Conservation (phyloP, 768 basidiomycete species). For the Lenzites betulinus region DNA sequence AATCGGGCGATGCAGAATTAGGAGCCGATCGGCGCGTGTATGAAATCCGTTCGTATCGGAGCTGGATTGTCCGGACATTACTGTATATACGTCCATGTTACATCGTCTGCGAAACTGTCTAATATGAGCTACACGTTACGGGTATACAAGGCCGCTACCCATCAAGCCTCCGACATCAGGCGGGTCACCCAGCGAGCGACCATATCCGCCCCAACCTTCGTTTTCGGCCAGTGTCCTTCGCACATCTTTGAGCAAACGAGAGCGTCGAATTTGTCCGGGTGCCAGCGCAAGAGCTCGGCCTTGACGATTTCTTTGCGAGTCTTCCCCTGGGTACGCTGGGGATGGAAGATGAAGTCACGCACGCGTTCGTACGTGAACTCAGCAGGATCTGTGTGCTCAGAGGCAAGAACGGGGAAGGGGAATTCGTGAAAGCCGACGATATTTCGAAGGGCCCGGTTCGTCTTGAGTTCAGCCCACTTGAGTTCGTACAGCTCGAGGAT, state of each 20-base stretch:
- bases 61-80: no score
- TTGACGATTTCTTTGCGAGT: slow-evolving; percentile 39
- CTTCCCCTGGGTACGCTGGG: slow-evolving; percentile 35
- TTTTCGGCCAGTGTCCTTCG: not conserved
- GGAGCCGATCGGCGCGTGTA: no score
- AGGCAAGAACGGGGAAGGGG: slow-evolving; percentile 47
- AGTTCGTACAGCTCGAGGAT: slow-evolving; percentile 14
- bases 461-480: slow-evolving; percentile 19
- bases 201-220: slow-evolving; percentile 4
- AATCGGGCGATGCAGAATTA: no score
- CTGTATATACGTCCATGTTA: no score
- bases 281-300: slow-evolving; percentile 52
- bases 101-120: no score
- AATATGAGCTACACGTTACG: no score
- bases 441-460: not conserved
- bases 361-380: slow-evolving; percentile 41
- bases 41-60: no score
- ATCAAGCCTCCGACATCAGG: not conserved
- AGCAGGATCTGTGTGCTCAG: slow-evolving; percentile 21
- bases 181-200: slow-evolving; percentile 3
- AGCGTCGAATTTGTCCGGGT: slow-evolving; percentile 54
- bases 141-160: not conserved
- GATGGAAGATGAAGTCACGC: slow-evolving; percentile 43
- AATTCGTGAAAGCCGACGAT: slow-evolving; percentile 30
- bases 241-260: not conserved